Evolutionary conservation across 768 basidiomycete species (phyloP).

Genomic region (Pulveroboletus sp.): DNA sequence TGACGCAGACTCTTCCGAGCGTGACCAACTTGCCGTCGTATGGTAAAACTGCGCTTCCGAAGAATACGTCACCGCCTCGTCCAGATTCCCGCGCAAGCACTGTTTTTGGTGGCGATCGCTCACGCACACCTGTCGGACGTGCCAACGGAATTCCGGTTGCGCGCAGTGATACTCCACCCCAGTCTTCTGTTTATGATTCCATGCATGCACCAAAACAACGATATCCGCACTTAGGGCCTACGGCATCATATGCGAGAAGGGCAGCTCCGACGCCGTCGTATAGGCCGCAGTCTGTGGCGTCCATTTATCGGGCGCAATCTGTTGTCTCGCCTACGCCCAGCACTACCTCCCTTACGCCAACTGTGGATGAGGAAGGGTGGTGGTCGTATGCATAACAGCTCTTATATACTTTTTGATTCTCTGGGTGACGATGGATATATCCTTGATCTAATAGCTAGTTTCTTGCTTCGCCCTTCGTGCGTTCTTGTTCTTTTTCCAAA

Average conservation of each 20-base stretch:
- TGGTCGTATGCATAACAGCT: slow-evolving; percentile 45
- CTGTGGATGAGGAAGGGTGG: slow-evolving; percentile 76
- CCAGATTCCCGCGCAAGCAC: slow-evolving; percentile 79
- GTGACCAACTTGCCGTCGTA: slow-evolving; percentile 38
- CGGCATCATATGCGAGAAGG: slow-evolving; percentile 11
- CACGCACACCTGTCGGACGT: slow-evolving; percentile 49
- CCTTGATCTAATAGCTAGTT: slow-evolving; percentile 21
- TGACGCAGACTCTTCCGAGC: slow-evolving; percentile 29
- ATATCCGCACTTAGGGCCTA: slow-evolving; percentile 17
- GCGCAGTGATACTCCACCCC: slow-evolving; percentile 49
- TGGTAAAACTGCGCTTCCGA: slow-evolving; percentile 31
- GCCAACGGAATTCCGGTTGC: slow-evolving; percentile 24
- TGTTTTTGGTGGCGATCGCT: slow-evolving; percentile 48
- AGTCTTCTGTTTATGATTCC: slow-evolving; percentile 70
- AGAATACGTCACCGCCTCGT: slow-evolving; percentile 48
- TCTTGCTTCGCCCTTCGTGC: background rate
- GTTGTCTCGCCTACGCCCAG: slow-evolving; percentile 75
- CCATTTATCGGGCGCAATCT: slow-evolving; percentile 38
- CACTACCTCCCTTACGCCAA: slow-evolving; percentile 68
- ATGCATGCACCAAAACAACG: slow-evolving; percentile 49
- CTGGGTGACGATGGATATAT: slow-evolving; percentile 13
- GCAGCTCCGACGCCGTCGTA: slow-evolving; percentile 26
- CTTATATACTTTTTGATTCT: slow-evolving; percentile 1
- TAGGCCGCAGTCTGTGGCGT: slow-evolving; percentile 44
- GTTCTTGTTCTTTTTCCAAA: background rate